A percentile compares a stretch with the other conserved stretches of the same genome.
Evolutionary conservation across 1,139 yeast species (phyloP).

Genomic region (Scheffersomyces quercinus): DNA sequence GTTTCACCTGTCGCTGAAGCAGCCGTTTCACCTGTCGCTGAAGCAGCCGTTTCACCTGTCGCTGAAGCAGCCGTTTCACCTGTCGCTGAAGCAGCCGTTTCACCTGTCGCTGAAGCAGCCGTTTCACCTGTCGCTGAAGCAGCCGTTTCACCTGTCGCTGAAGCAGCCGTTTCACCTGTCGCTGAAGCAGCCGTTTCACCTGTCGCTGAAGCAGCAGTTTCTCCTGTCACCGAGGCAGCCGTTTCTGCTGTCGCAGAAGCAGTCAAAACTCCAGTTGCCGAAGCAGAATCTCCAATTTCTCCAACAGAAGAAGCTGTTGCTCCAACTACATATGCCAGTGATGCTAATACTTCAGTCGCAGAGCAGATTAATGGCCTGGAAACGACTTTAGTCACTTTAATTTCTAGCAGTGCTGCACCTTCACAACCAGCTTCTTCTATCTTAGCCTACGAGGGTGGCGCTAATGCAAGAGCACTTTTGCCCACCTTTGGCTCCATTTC

Average conservation of each 20-base stretch:
- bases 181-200: constrained; percentile 1
- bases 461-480: neutral
- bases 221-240: neutral
- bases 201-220: neutral
- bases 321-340: constrained; percentile 1
- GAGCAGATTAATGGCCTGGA: no score
- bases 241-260: neutral
- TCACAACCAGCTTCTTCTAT: constrained; percentile 1
- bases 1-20: constrained; percentile 1
- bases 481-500: neutral
- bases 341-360: constrained; percentile 2
- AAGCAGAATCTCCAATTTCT: constrained; percentile 10
- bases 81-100: constrained; percentile 1
- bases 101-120: neutral
- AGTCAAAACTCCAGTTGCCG: constrained; percentile 9
- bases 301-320: constrained; percentile 5
- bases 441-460: constrained; percentile 1
- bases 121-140: constrained; percentile 1
- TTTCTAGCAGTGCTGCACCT: constrained; percentile 2
- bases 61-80: neutral
- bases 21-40: neutral
- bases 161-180: no score
- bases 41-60: constrained; percentile 3
- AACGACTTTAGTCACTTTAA: neutral
- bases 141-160: constrained; percentile 1